A percentile compares a stretch with the other conserved stretches of the same genome.
These are phyloP conservation scores for Aureobasidium sp. DNA, from an alignment of 2,329 filamentous ascomycete genomes.

Conservation along the genomic window DNA sequence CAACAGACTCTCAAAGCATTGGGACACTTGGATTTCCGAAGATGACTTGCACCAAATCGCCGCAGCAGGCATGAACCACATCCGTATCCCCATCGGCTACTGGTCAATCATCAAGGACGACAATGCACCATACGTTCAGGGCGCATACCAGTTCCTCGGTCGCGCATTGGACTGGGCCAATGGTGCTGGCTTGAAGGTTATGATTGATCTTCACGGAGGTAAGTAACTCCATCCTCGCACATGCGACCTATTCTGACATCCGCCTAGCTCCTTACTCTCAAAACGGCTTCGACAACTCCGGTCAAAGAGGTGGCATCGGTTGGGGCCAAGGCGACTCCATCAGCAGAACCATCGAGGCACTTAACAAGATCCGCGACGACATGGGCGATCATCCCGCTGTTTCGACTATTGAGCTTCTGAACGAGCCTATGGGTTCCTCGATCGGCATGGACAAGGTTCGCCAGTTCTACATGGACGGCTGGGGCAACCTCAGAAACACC, in stretches of 20 bases:
- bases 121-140: constrained; percentile 55
- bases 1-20: constrained; percentile 44
- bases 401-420: constrained; percentile 38
- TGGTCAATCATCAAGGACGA: constrained; percentile 47
- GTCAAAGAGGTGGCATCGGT: constrained; percentile 39
- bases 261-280: constrained; percentile 49
- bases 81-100: constrained; percentile 58
- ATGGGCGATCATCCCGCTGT: constrained; percentile 36
- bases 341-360: constrained; percentile 30
- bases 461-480: constrained; percentile 41
- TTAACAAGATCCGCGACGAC: constrained; percentile 40
- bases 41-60: constrained; percentile 49
- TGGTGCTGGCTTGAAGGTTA: constrained; percentile 50
- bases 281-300: constrained; percentile 61
- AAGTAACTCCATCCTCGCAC: constrained; percentile 20
- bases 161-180: constrained; percentile 51
- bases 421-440: constrained; percentile 37
- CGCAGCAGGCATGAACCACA: constrained; percentile 51
- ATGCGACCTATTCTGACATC: neutral
- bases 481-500: constrained; percentile 35
- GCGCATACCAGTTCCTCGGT: constrained; percentile 50
- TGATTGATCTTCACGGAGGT: constrained; percentile 61
- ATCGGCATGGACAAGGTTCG: constrained; percentile 35
- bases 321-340: constrained; percentile 38
- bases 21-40: constrained; percentile 48